These are phyloP conservation scores for Phaffomyces thermotolerans DNA, from an alignment of 805 yeast genomes.

Conservation along the genomic window DNA sequence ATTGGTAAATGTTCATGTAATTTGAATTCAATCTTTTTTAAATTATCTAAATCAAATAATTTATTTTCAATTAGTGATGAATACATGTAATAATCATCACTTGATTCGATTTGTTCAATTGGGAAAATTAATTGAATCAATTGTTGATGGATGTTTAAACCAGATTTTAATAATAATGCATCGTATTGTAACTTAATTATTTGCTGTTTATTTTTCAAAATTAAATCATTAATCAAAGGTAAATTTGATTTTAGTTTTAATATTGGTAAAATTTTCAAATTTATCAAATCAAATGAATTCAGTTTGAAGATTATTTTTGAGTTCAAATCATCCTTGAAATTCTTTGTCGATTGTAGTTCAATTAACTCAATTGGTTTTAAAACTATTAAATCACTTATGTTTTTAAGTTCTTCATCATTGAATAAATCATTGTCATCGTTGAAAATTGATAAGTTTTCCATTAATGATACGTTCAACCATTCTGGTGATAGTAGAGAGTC, in stretches of 20 bases:
- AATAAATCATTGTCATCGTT: constrained; percentile 32
- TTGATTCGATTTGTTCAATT: constrained; percentile 39
- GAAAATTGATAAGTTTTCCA: constrained; percentile 49
- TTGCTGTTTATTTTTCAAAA: constrained; percentile 30
- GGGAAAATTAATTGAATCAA: constrained; percentile 69
- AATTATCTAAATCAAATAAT: constrained; percentile 38
- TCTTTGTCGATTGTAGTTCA: constrained; percentile 22
- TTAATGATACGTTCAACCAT: constrained; percentile 64
- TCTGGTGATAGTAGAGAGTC: constrained; percentile 75
- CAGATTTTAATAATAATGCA: constrained; percentile 42
- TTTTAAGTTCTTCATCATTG: constrained; percentile 26
- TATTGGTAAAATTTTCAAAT: constrained; percentile 42
- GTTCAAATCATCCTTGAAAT: constrained; percentile 22
- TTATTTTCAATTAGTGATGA: constrained; percentile 58
- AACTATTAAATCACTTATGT: constrained; percentile 36
- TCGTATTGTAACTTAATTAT: constrained; percentile 41
- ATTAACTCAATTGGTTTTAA: constrained; percentile 30
- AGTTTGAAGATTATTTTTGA: constrained; percentile 36
- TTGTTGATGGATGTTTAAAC: constrained; percentile 52
- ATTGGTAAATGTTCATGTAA: constrained; percentile 49
- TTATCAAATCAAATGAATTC: constrained; percentile 55
- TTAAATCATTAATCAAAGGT: constrained; percentile 25
- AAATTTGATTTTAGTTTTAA: constrained; percentile 32
- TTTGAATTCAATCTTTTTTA: constrained; percentile 36
- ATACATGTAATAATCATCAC: constrained; percentile 56